Base-by-base conservation (phyloP, 169 alveolate genomes). In the Eimeria sp. region DNA sequence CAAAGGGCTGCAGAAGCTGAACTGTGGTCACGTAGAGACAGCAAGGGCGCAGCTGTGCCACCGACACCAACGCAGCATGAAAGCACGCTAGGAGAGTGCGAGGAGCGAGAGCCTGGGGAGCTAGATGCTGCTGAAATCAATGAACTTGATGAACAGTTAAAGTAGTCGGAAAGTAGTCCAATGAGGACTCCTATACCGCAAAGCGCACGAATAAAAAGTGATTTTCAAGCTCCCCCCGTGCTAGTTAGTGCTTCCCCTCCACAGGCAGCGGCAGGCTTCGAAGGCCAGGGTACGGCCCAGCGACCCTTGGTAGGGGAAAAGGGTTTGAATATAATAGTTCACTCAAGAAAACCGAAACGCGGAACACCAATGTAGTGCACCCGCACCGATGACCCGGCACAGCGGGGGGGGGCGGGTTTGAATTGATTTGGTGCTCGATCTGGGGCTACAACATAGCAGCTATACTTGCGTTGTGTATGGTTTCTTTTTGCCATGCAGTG, bases 61-160 rank as follows among this genome's bases (percentile, higher is more conserved):
- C 18, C 80, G 27, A 4, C 93, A 33, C 43, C 83, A 46, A 66
- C 18, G 46, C 80, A 46, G 60, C 83, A 58, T 13, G 68, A 60
- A 30, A 30, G 33, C 58, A 33, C 58, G 46, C 60, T 6, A 66
- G 40, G 64, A 40, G 82, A 1, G 64, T 46, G 82, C 80, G 83
- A 87, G 4, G 93, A 87, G 80, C 93, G 30, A 16, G 93, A 87
- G 74, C 93, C 93, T 60, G 93, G 93, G 68, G 93, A 87, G 66
- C 83, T 87, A 13, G 93, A 62, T 40, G 80, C 25, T 62, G 80
- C 78, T 56, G 82, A 87, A 46, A 33, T 64, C 0, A 40, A 43
- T 43, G 68, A 82, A 14, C 62, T 43, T 46, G 93, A 87, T 46
- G 52, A 54, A 27, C 68, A 46, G 43, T 8, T 37, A 72, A 37